Conservation (phyloP, 2,329 filamentous ascomycete species). For the Cryphonectria nitschkei region DNA sequence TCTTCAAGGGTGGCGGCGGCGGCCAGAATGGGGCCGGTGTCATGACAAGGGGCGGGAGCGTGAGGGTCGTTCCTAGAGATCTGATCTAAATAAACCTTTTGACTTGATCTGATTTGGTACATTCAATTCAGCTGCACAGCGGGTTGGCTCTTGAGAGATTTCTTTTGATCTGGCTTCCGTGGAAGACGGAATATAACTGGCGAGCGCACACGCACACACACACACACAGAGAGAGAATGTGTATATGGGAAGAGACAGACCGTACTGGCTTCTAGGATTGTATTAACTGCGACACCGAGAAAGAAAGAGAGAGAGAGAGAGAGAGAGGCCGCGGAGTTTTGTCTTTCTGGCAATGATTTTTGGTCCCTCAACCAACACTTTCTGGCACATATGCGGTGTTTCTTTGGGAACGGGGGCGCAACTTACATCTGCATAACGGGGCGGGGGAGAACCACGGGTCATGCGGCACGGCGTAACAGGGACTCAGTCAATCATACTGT, state of each 20-base stretch:
- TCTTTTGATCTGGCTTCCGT: not conserved
- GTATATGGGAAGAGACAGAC: not conserved
- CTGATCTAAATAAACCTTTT: not conserved
- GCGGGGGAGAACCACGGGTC: not conserved
- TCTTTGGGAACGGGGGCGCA: too few relatives aligned
- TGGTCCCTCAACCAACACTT: not conserved
- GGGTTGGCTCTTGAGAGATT: not conserved
- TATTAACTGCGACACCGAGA: not conserved
- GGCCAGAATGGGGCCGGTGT: slow-evolving; percentile 7
- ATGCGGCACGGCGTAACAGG: not conserved
- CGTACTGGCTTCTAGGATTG: not conserved
- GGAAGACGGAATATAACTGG: not conserved
- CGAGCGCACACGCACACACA: not conserved
- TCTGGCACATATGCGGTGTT: not conserved
- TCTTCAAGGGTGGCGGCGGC: slow-evolving; percentile 18
- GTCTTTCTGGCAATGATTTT: not conserved
- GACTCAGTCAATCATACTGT: not conserved
- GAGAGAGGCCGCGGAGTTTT: too few relatives aligned
- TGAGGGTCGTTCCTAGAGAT: slow-evolving; percentile 10
- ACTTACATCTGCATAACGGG: not conserved
- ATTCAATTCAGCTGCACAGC: not conserved
- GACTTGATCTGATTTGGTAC: not conserved
- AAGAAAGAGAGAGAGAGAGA: not conserved
- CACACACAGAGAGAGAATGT: not conserved
- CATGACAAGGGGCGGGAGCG: not conserved